phyloP scores from a whole-genome alignment of 768 basidiomycete genomes.

The Vishniacozyma victoriae region DNA sequence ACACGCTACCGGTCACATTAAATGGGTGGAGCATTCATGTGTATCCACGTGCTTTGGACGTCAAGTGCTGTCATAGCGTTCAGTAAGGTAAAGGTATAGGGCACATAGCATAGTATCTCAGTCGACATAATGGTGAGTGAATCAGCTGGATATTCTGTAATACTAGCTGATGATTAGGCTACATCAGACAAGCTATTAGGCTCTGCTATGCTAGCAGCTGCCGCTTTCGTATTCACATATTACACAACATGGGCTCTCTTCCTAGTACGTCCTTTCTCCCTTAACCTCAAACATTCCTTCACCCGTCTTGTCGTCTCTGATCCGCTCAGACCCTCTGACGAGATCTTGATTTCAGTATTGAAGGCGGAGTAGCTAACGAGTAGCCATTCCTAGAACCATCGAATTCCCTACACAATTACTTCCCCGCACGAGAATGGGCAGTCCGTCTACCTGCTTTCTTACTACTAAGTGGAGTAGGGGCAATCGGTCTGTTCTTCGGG shows the following conservation, averaged over 20 bases:
- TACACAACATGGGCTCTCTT: slow-evolving; percentile 89
- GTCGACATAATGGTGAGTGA: too few species aligned
- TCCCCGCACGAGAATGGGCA: slow-evolving; percentile 89
- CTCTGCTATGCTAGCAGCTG: slow-evolving; percentile 69
- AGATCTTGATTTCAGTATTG: neutral
- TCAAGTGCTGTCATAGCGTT: too few species aligned
- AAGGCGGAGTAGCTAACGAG: neutral
- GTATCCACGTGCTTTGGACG: too few species aligned
- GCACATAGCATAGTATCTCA: too few species aligned
- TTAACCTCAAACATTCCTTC: slow-evolving; percentile 1
- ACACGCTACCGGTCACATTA: too few species aligned
- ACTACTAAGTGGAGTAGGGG: slow-evolving; percentile 71
- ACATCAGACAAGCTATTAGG: slow-evolving; percentile 76
- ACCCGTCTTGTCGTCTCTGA: neutral
- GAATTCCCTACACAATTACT: slow-evolving; percentile 68
- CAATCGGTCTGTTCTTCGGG: slow-evolving; percentile 74
- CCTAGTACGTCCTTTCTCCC: slow-evolving; percentile 55
- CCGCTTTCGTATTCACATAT: slow-evolving; percentile 71
- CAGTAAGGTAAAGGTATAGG: too few species aligned
- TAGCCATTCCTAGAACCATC: slow-evolving; percentile 72
- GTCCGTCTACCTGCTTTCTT: slow-evolving; percentile 77
- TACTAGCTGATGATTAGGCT: slow-evolving; percentile 53
- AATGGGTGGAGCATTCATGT: too few species aligned
- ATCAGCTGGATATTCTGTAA: too few species aligned
- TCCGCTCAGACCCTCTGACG: too few species aligned